Evolutionary conservation across 352 stramenopile genomes (phyloP).

Genomic region (Pythium aphanidermatum): DNA sequence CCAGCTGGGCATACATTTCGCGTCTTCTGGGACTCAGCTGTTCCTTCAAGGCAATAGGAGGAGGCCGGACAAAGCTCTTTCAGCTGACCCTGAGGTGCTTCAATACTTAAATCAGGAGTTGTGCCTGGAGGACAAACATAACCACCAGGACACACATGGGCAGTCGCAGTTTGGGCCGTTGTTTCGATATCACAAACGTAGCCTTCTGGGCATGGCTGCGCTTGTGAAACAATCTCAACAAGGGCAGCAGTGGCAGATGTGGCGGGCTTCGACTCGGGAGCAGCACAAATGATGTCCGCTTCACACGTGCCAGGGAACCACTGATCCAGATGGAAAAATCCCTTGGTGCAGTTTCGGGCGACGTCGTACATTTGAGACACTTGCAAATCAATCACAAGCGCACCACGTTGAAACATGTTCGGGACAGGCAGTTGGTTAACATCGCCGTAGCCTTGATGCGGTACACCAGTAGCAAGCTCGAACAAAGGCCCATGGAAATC

Average conservation of each 20-base stretch:
- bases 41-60: conserved; percentile 86
- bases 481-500: conserved; percentile 94
- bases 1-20: conserved; percentile 75
- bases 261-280: conserved; percentile 22
- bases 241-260: background rate
- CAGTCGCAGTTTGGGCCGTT: conserved; percentile 67
- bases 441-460: conserved; percentile 93
- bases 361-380: conserved; percentile 80
- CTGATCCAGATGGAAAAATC: conserved; percentile 84
- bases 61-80: conserved; percentile 85
- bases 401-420: conserved; percentile 85
- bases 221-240: conserved; percentile 53
- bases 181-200: conserved; percentile 94
- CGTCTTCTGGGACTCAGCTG: conserved; percentile 77
- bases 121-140: conserved; percentile 94
- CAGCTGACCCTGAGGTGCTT: conserved; percentile 87
- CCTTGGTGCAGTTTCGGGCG: conserved; percentile 92
- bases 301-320: conserved; percentile 97
- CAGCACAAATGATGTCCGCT: conserved; percentile 91
- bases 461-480: conserved; percentile 86
- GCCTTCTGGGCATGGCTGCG: conserved; percentile 90
- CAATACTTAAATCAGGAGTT: conserved; percentile 89
- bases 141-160: conserved; percentile 80
- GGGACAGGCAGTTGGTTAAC: conserved; percentile 55
- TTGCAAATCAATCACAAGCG: conserved; percentile 82